Evolutionary conservation across 331 rosid genomes (phyloP), one percentile per base, ranked within the genome.

Genomic region (Pyracantha coccinea): DNA sequence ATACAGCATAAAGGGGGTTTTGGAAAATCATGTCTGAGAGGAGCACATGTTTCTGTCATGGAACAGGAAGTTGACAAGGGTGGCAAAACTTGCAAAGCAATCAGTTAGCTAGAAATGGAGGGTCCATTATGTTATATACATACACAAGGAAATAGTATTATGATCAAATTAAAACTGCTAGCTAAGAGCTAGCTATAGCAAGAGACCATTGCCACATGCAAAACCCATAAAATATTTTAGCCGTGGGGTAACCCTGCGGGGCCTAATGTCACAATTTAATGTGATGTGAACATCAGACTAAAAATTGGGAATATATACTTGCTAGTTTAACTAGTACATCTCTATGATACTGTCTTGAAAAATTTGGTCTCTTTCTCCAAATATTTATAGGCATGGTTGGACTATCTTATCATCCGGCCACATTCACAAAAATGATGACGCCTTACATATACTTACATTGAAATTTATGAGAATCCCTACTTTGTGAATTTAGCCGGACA

Each of bases 41-140:
- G 72, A 57, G 75, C 93, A 86, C 90, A 80, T 78, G 89, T 38
- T 80, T 78, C 71, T 84, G 83, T 86, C 89, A 54, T 71, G 62
- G 13, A 68, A 32, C 5, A 19, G 72, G 68, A 62, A 6, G 74
- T 67, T 35, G 27, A 45, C 71, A 59, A 50, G n/a, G 61, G 57
- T 75, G 76, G 66, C 75, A 70, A 64, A 50, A 54, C 72, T 82
- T 66, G 66, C 41, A 21, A 47, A 24, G 45, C 75, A 66, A 64
- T 33, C 35, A 38, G 13, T 52, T 19, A 74, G 66, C 44, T 13
- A 65, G 72, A 24, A 28, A 33, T 19, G 52, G 31, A 53, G 75
- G n/a, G 66, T 12, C 78, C 78, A 64, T 47, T 12, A 24, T 68
- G 29, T 15, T 20, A 68, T 23, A 23, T 11, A 31, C 44, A 3